phyloP scores from a whole-genome alignment of 495 filamentous ascomycete genomes.

The Xylaria longipes region DNA sequence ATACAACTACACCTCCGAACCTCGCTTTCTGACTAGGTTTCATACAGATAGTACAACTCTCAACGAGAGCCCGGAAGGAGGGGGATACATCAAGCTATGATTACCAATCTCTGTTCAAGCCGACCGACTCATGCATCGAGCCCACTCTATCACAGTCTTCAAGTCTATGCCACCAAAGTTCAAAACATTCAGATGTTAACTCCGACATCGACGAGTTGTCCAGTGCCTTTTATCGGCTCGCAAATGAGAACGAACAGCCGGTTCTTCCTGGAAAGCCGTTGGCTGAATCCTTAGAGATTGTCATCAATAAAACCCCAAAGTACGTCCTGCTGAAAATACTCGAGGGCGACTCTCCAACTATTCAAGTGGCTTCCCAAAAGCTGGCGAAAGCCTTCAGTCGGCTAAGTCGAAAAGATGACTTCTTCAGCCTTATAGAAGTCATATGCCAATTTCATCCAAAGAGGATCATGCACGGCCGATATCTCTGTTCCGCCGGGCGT shows the following conservation, averaged over 20 bases:
- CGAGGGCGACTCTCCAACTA: neutral
- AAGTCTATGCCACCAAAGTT: neutral
- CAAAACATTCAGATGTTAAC: neutral
- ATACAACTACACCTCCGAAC: neutral
- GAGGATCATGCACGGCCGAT: neutral
- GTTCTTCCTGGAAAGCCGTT: neutral
- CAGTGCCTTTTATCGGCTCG: neutral
- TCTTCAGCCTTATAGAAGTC: neutral
- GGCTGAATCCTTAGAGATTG: neutral
- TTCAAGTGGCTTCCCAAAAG: neutral
- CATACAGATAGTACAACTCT: neutral
- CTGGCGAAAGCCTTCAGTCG: neutral
- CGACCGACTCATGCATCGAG: neutral
- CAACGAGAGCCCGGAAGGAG: neutral
- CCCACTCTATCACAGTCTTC: neutral
- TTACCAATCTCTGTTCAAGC: neutral
- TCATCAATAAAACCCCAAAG: neutral
- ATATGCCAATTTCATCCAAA: neutral
- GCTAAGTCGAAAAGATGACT: neutral
- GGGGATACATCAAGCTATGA: neutral
- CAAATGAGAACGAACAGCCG: neutral
- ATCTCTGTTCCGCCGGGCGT: neutral
- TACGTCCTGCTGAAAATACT: neutral
- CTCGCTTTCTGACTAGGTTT: neutral
- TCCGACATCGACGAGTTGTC: neutral